Evolutionary conservation across 2,329 filamentous ascomycete species (phyloP).

Genomic region (Mycosphaerelloides madeirae): DNA sequence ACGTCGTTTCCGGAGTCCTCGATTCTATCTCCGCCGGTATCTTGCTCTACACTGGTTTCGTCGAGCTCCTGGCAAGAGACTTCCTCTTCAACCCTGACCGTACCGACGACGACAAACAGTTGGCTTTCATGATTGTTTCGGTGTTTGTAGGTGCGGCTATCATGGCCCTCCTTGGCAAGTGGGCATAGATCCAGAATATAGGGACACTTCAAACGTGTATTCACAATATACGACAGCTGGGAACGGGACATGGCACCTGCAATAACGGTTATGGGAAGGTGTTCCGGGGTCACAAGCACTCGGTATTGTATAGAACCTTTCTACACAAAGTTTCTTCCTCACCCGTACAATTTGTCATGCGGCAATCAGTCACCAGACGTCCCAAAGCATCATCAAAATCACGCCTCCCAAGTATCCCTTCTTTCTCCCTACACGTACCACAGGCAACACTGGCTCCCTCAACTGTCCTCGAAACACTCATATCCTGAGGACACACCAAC

Average conservation of each 20-base stretch:
- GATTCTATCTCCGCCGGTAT: constrained; percentile 87
- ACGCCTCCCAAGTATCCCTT: no score
- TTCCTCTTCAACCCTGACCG: constrained; percentile 70
- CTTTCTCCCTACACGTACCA: no score
- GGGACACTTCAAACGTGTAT: not conserved
- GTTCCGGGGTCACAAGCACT: not conserved
- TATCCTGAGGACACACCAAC: no score
- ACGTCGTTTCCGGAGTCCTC: constrained; percentile 82
- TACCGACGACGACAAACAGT: constrained; percentile 79
- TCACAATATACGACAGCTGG: not conserved
- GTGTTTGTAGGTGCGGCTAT: constrained; percentile 70
- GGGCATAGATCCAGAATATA: constrained; percentile 55
- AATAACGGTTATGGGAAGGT: no score
- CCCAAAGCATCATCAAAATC: no score
- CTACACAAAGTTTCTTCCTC: no score
- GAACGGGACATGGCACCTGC: not conserved
- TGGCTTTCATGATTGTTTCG: constrained; percentile 86
- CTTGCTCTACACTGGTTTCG: constrained; percentile 51
- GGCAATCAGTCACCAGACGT: no score
- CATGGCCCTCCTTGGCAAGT: constrained; percentile 80
- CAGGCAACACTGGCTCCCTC: no score
- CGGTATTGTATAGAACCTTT: no score
- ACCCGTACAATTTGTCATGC: no score
- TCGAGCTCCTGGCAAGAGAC: constrained; percentile 46
- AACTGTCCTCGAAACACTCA: no score